Evolutionary conservation across 2,329 filamentous ascomycete species (phyloP).

Genomic region (Lachnellula occidentalis): DNA sequence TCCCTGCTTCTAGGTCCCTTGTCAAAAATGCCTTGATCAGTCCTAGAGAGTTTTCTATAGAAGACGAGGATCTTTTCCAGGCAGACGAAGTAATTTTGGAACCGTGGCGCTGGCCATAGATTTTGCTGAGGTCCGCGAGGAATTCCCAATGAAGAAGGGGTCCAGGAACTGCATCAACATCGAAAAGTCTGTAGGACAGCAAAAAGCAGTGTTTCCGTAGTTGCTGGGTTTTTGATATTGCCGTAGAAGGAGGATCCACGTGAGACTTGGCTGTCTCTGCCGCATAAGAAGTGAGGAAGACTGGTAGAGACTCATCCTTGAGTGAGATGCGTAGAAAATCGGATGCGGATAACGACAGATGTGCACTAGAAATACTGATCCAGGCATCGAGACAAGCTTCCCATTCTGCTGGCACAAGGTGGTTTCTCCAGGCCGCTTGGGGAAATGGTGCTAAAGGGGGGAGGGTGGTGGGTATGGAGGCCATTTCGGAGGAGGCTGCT

Average conservation of each 20-base stretch:
- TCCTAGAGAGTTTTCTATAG: constrained; percentile 51
- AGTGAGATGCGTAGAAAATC: constrained; percentile 47
- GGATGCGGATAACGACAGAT: constrained; percentile 53
- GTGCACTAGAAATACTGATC: constrained; percentile 60
- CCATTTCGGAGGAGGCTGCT: constrained; percentile 29
- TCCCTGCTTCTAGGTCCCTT: constrained; percentile 55
- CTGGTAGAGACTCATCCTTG: constrained; percentile 52
- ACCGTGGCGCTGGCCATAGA: constrained; percentile 59
- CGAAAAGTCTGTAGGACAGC: constrained; percentile 54
- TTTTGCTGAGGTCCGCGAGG: constrained; percentile 60
- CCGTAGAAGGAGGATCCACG: constrained; percentile 6
- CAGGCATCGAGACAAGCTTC: constrained; percentile 70
- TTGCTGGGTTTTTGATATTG: constrained; percentile 34
- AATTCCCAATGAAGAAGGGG: constrained; percentile 59
- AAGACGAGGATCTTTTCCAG: constrained; percentile 45
- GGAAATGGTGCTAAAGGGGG: constrained; percentile 78
- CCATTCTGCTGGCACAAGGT: constrained; percentile 69
- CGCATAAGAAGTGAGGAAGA: constrained; percentile 65
- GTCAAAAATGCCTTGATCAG: constrained; percentile 58
- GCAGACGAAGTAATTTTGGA: constrained; percentile 44
- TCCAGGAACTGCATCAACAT: constrained; percentile 37
- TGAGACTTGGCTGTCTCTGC: constrained; percentile 43
- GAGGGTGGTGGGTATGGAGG: constrained; percentile 37
- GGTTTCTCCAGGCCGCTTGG: constrained; percentile 57
- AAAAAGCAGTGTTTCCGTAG: constrained; percentile 62